Percentiles rank a stretch among this genome's conserved stretches.
phyloP scores from a whole-genome alignment of 2,329 filamentous ascomycete species.

The Pezizomycotina sp. region DNA sequence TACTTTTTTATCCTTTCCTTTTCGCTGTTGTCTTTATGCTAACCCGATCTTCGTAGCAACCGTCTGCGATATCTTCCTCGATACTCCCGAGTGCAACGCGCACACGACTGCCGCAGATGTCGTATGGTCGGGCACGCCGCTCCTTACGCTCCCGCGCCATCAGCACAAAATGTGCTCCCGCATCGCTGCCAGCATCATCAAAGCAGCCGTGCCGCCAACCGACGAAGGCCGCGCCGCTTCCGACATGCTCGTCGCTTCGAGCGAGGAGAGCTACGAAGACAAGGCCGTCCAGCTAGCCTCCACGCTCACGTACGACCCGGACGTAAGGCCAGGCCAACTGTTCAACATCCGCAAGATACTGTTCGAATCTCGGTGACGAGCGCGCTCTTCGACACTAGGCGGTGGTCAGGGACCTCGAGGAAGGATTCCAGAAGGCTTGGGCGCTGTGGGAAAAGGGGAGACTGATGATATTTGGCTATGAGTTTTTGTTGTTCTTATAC shows the following conservation, averaged over 20 bases:
- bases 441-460: slow-evolving; percentile 68
- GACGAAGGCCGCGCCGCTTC: slow-evolving; percentile 50
- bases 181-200: slow-evolving; percentile 90
- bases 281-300: slow-evolving; percentile 52
- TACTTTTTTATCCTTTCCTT: too few species aligned
- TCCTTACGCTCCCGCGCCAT: slow-evolving; percentile 80
- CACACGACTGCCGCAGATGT: slow-evolving; percentile 95
- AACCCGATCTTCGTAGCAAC: too few species aligned
- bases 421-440: slow-evolving; percentile 81
- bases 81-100: slow-evolving; percentile 95
- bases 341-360: slow-evolving; percentile 64
- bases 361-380: slow-evolving; percentile 70
- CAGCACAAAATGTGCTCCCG: slow-evolving; percentile 98
- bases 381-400: slow-evolving; percentile 72
- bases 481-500: too few species aligned
- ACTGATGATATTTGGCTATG: slow-evolving; percentile 98
- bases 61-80: slow-evolving; percentile 84
- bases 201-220: slow-evolving; percentile 60
- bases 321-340: slow-evolving; percentile 48
- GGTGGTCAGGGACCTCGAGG: slow-evolving; percentile 82
- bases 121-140: slow-evolving; percentile 85
- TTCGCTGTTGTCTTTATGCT: too few species aligned
- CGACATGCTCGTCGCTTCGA: slow-evolving; percentile 55
- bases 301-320: slow-evolving; percentile 43
- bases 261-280: slow-evolving; percentile 63